phyloP scores from a whole-genome alignment of 495 filamentous ascomycete species.

The Daldinia grandis region DNA sequence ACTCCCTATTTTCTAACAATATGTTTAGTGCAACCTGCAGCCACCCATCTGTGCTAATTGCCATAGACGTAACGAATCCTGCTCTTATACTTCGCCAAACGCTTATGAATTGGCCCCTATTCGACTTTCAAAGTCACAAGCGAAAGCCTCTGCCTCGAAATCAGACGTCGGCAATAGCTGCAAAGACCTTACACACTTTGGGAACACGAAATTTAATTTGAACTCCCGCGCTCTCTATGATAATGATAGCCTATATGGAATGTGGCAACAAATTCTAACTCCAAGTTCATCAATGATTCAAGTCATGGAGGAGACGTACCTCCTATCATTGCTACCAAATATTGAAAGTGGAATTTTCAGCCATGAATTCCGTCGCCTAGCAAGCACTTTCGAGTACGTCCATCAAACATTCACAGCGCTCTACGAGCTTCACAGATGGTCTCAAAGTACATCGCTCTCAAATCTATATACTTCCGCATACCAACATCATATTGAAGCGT shows the following conservation, averaged over 20 bases:
- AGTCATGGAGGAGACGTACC: conserved; percentile 24
- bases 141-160: background rate
- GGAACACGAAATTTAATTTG: too few relatives aligned
- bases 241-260: background rate
- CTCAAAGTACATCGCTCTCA: conserved; percentile 9
- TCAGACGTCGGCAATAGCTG: background rate
- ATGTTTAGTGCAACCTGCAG: conserved; percentile 37
- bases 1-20: background rate
- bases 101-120: background rate
- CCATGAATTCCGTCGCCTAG: conserved; percentile 15
- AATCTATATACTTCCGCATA: conserved; percentile 21
- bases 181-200: background rate
- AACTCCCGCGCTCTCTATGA: background rate
- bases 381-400: conserved; percentile 23
- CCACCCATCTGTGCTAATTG: conserved; percentile 37
- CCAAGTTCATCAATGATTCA: background rate
- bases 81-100: conserved; percentile 24
- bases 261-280: background rate
- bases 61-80: conserved; percentile 35
- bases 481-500: conserved; percentile 37
- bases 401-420: conserved; percentile 21
- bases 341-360: background rate
- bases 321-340: conserved; percentile 14
- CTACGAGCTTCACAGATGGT: conserved; percentile 19
- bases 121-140: background rate